Evolutionary conservation across 495 filamentous ascomycete species (phyloP), one percentile per base, ranked within the genome.

Genomic region (Trichoderma parareesei): DNA sequence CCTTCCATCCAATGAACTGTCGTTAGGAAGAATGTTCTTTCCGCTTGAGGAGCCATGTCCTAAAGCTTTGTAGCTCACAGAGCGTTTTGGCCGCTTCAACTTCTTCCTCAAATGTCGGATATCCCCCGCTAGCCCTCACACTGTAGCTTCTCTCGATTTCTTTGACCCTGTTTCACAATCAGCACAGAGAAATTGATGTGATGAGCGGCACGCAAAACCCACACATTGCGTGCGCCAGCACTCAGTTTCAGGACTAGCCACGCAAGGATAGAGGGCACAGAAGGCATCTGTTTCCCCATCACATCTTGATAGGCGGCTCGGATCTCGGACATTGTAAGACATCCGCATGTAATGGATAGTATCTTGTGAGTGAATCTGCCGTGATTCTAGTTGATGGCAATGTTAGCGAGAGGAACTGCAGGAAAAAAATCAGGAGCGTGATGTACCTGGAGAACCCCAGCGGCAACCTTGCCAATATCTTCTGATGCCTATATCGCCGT

Each of bases 401-500:
- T 14, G 53, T 35, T 57, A 57, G 27, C 33, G 27, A 37, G 8
- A 37, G 33, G 11, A 14, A 4, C 9, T 10, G 3, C 4, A 3
- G 53, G 37, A 13, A 4, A 3, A 13, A 33, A 0, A 10, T 38
- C 11, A 10, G 61, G 13, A n/a, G 40, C 11, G 40, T 2, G 18
- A 68, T 68, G 10, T 64, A 72, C 72, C 49, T 63, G 55, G 61
- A 79, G 73, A 7, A 77, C 69, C 9, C 70, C 69, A 1, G 74
- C 75, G 14, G 70, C 77, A 11, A 78, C 68, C 9, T 66, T 67
- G 3, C 77, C 77, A 44, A 79, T 75, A 62, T 79, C 76, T 48
- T 74, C 72, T 5, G 72, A 70, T 20, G 68, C 70, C 73, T 74
- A 43, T 0, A 42, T 27, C 61, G 3, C 46, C 35, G 18, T 55